Evolutionary conservation across 2,329 filamentous ascomycete species (phyloP).

Genomic region (Talaromyces islandicus): DNA sequence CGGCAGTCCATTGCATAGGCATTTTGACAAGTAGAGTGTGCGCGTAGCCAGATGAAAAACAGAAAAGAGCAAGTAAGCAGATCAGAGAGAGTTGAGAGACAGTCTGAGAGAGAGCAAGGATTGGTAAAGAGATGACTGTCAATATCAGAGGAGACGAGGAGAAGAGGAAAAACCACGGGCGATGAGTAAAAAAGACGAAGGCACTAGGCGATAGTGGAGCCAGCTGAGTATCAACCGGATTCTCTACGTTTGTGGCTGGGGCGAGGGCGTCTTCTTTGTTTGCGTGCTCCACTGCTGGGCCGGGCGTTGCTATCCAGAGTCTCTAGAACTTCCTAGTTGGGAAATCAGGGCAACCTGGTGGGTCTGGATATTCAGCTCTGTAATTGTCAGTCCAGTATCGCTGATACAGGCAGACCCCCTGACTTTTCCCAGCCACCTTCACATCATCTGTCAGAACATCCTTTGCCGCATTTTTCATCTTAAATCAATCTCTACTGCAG

Average conservation of each 20-base stretch:
- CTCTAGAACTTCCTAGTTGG: not conserved
- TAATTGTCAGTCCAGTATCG: not conserved
- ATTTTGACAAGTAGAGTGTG: not conserved
- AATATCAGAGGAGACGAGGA: not conserved
- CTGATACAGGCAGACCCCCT: not conserved
- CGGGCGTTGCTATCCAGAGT: not conserved
- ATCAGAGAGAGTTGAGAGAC: not conserved
- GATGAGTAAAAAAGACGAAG: not conserved
- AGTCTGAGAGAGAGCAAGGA: not conserved
- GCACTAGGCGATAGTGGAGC: not conserved
- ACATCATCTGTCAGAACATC: not conserved
- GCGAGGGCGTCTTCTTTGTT: not conserved
- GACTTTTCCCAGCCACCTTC: not conserved
- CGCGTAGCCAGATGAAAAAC: not conserved
- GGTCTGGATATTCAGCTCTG: not conserved
- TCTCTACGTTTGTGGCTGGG: not conserved
- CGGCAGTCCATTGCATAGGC: slow-evolving; percentile 3
- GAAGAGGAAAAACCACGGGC: not conserved
- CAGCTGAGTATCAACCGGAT: not conserved
- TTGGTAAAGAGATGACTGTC: not conserved
- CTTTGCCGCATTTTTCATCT: not conserved
- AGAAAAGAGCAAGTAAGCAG: not conserved
- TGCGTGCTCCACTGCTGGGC: not conserved
- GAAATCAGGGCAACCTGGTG: not conserved
- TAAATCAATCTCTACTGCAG: not conserved